Percentiles rank a stretch among this genome's conserved stretches.
Conservation (phyloP, 805 yeast species). For the Lipomyces starkeyi region DNA sequence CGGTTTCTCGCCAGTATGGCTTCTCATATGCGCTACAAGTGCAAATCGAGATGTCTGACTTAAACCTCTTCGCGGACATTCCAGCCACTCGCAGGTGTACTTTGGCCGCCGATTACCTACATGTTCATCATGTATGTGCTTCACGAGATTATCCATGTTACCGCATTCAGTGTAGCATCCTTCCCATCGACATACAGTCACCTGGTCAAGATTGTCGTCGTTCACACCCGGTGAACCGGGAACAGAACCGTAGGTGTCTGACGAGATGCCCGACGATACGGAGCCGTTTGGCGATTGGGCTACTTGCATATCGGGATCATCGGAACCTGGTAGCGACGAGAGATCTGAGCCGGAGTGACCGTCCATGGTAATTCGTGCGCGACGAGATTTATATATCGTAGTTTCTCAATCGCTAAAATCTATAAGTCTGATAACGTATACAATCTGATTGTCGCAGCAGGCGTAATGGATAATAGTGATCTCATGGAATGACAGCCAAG, state of each 20-base stretch:
- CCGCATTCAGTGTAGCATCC: slow-evolving; percentile 46
- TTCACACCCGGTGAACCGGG: slow-evolving; percentile 39
- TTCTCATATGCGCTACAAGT: slow-evolving; percentile 64
- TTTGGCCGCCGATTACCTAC: slow-evolving; percentile 47
- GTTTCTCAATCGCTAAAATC: not conserved
- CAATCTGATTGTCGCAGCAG: not conserved
- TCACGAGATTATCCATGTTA: slow-evolving; percentile 50
- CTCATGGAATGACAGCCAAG: too few relatives aligned
- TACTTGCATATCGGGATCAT: slow-evolving; percentile 15
- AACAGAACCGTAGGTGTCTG: slow-evolving; percentile 37
- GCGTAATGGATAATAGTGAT: not conserved
- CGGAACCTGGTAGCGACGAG: slow-evolving; percentile 24
- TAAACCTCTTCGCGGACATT: slow-evolving; percentile 59
- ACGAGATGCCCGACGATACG: slow-evolving; percentile 25
- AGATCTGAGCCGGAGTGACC: slow-evolving; percentile 24
- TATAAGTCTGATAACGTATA: not conserved
- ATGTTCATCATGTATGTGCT: slow-evolving; percentile 52
- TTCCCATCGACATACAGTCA: slow-evolving; percentile 50
- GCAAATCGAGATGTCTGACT: slow-evolving; percentile 63
- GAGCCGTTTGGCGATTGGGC: slow-evolving; percentile 24
- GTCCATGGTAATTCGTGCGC: not conserved
- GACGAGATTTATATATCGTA: not conserved
- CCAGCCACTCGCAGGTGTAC: slow-evolving; percentile 66
- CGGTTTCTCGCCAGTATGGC: slow-evolving; percentile 72
- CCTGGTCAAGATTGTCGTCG: slow-evolving; percentile 38